Percentiles rank a stretch among this genome's conserved stretches.
Evolutionary conservation across 768 basidiomycete genomes (phyloP).

Genomic region (Rhodotorula taiwanensis): DNA sequence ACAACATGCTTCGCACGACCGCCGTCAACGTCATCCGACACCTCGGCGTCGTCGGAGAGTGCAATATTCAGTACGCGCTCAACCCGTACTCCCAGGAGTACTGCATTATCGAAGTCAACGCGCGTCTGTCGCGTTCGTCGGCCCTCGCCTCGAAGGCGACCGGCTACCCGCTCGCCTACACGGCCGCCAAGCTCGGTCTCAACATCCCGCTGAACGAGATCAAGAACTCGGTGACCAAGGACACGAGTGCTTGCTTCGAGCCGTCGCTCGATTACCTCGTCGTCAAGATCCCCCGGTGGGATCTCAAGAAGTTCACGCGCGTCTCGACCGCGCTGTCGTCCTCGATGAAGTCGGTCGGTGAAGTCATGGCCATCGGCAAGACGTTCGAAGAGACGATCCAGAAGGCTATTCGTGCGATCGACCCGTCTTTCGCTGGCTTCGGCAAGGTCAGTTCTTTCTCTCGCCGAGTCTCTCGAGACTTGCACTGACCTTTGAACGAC

Average conservation of each 20-base stretch:
- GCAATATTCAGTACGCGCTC: slow-evolving; percentile 97
- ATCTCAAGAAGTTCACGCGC: slow-evolving; percentile 93
- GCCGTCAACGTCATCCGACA: slow-evolving; percentile 99
- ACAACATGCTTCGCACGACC: slow-evolving; percentile 97
- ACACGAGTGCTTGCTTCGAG: slow-evolving; percentile 95
- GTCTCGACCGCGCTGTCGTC: slow-evolving; percentile 85
- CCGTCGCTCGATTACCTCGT: slow-evolving; percentile 95
- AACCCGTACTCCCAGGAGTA: slow-evolving; percentile 93
- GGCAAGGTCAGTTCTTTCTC: slow-evolving; percentile 53
- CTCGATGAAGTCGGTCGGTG: slow-evolving; percentile 98
- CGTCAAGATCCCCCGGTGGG: slow-evolving; percentile 99
- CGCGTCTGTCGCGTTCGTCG: slow-evolving; percentile 95
- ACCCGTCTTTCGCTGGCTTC: slow-evolving; percentile 90
- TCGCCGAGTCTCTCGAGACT: background rate
- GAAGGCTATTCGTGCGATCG: slow-evolving; percentile 94
- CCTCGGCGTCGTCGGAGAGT: slow-evolving; percentile 93
- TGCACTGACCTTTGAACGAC: background rate
- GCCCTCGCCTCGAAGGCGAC: slow-evolving; percentile 97
- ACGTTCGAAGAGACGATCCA: slow-evolving; percentile 99
- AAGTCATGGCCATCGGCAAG: slow-evolving; percentile 97
- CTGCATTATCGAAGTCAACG: slow-evolving; percentile 98
- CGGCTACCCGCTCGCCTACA: slow-evolving; percentile 95
- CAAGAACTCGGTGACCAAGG: slow-evolving; percentile 93
- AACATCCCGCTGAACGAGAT: slow-evolving; percentile 97
- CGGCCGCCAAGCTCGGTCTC: slow-evolving; percentile 94